Percentiles rank a stretch among this genome's conserved stretches.
These are phyloP conservation scores for Beauveria medogensis DNA, from an alignment of 2,329 filamentous ascomycete species.

Conservation along the genomic window DNA sequence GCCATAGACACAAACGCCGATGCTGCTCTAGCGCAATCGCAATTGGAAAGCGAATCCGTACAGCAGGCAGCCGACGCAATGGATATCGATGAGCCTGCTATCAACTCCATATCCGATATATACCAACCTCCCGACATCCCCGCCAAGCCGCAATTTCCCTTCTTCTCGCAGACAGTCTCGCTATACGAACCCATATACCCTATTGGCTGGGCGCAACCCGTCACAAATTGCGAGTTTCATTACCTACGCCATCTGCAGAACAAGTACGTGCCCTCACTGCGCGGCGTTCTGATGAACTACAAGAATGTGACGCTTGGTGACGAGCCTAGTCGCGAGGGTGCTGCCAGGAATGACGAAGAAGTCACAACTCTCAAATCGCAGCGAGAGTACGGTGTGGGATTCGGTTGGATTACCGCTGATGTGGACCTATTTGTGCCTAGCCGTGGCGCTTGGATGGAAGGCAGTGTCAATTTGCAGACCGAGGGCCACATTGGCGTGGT, in stretches of 20 bases:
- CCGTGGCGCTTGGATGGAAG: slow-evolving; percentile 67
- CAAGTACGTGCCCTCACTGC: slow-evolving; percentile 64
- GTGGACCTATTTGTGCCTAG: slow-evolving; percentile 75
- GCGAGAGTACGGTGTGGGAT: slow-evolving; percentile 80
- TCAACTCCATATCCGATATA: slow-evolving; percentile 24
- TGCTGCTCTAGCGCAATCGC: slow-evolving; percentile 10
- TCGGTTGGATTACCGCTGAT: slow-evolving; percentile 81
- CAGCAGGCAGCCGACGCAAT: slow-evolving; percentile 26
- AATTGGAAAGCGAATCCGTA: background rate
- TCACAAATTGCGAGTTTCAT: slow-evolving; percentile 64
- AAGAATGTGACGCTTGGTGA: slow-evolving; percentile 59
- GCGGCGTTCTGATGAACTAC: slow-evolving; percentile 69
- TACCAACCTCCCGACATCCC: slow-evolving; percentile 32
- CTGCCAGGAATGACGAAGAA: slow-evolving; percentile 40
- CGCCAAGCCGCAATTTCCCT: slow-evolving; percentile 51
- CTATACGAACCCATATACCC: slow-evolving; percentile 72
- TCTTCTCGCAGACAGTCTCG: slow-evolving; percentile 71
- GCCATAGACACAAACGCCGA: slow-evolving; percentile 19
- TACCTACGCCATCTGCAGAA: slow-evolving; percentile 68
- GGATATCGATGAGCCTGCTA: slow-evolving; percentile 28
- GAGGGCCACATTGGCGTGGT: slow-evolving; percentile 84
- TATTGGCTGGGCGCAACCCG: slow-evolving; percentile 57
- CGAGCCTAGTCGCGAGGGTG: slow-evolving; percentile 40
- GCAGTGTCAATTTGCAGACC: slow-evolving; percentile 76
- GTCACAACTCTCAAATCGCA: slow-evolving; percentile 43